phyloP scores from a whole-genome alignment of 2,329 filamentous ascomycete species.

The Colletotrichum costaricense region DNA sequence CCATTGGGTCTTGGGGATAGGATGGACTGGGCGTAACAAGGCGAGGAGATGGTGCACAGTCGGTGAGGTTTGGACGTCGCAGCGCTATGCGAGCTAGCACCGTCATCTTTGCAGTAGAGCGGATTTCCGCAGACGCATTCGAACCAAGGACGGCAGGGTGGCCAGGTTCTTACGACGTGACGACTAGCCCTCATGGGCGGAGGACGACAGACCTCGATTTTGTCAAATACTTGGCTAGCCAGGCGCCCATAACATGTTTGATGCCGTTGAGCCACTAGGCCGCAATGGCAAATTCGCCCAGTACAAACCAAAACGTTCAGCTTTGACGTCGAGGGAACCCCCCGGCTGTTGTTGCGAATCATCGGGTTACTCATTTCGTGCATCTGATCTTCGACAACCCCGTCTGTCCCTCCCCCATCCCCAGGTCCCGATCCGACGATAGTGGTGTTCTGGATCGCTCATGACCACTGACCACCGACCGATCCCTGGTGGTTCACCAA shows the following conservation, averaged over 20 bases:
- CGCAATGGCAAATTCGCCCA: background rate
- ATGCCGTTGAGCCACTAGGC: background rate
- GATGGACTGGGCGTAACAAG: background rate
- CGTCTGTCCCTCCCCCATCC: background rate
- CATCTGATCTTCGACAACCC: conserved; percentile 5
- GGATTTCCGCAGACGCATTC: background rate
- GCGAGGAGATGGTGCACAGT: background rate
- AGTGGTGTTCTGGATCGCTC: conserved; percentile 4
- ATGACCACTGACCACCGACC: too few relatives aligned
- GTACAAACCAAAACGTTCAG: background rate
- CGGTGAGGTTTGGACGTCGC: background rate
- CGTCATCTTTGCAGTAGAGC: background rate
- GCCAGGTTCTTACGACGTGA: too few relatives aligned
- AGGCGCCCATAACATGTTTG: background rate
- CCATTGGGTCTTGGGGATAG: background rate
- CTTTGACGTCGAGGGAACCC: background rate
- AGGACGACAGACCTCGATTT: background rate
- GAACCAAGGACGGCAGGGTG: too few relatives aligned
- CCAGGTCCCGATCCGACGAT: conserved; percentile 8
- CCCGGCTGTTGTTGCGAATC: background rate
- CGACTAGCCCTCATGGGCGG: background rate
- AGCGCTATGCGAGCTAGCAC: background rate
- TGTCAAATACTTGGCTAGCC: background rate
- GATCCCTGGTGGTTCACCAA: background rate
- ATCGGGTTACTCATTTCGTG: background rate